phyloP scores from a whole-genome alignment of 352 stramenopile species.

The Plasmopara viticola region DNA sequence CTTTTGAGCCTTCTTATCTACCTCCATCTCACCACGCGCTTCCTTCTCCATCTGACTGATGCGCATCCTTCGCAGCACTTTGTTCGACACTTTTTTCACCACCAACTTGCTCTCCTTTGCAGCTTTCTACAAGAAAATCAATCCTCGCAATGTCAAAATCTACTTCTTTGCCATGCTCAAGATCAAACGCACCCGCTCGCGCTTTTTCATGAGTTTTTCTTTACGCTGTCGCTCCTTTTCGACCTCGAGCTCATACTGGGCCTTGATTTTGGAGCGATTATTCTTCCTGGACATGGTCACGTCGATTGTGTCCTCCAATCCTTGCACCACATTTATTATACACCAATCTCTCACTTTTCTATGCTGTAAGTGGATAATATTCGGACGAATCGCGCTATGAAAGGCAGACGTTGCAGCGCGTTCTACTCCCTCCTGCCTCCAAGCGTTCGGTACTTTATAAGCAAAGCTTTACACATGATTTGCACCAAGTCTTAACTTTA shows the following conservation, averaged over 20 bases:
- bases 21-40: slow-evolving; percentile 34
- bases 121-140: slow-evolving; percentile 29
- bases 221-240: slow-evolving; percentile 65
- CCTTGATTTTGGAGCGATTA: slow-evolving; percentile 74
- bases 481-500: background rate
- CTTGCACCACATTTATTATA: slow-evolving; percentile 8
- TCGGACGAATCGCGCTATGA: slow-evolving; percentile 12
- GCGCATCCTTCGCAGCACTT: slow-evolving; percentile 63
- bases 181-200: slow-evolving; percentile 38
- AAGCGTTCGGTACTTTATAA: slow-evolving; percentile 26
- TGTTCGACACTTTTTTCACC: slow-evolving; percentile 71
- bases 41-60: slow-evolving; percentile 54
- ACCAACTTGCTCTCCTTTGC: slow-evolving; percentile 47
- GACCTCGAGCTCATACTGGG: slow-evolving; percentile 74
- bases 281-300: slow-evolving; percentile 70
- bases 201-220: slow-evolving; percentile 68
- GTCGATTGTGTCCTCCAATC: slow-evolving; percentile 20
- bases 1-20: slow-evolving; percentile 28
- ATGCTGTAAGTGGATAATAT: background rate
- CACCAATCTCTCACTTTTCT: background rate
- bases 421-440: slow-evolving; percentile 26
- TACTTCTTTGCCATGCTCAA: too few species aligned
- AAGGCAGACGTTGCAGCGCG: slow-evolving; percentile 15
- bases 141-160: background rate
- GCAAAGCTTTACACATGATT: background rate